Evolutionary conservation across 176 grass and related monocot species (phyloP).

Genomic region (Carex littledalei): DNA sequence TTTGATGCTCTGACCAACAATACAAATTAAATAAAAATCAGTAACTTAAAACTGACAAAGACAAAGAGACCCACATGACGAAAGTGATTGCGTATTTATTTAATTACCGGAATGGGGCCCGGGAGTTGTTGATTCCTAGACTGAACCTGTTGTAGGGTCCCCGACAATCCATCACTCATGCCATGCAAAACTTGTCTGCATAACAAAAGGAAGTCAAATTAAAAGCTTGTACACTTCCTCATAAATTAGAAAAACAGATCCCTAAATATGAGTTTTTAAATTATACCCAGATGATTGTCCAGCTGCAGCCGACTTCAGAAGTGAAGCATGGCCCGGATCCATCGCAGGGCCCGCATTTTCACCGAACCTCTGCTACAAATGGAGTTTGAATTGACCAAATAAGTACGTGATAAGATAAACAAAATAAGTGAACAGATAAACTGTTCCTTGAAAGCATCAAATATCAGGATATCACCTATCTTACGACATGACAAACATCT

Average conservation of each 20-base stretch:
- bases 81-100: neutral
- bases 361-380: slow-evolving; percentile 70
- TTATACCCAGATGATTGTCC: slow-evolving; percentile 88
- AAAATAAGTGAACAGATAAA: neutral
- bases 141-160: slow-evolving; percentile 79
- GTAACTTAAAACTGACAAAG: neutral
- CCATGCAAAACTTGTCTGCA: slow-evolving; percentile 91
- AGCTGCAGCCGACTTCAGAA: slow-evolving; percentile 81
- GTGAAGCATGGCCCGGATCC: slow-evolving; percentile 67
- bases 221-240: neutral
- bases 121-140: slow-evolving; percentile 78
- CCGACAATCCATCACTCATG: slow-evolving; percentile 66
- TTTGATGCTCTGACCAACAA: slow-evolving; percentile 68
- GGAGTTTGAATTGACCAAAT: slow-evolving; percentile 27
- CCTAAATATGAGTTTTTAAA: neutral
- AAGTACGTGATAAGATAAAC: neutral
- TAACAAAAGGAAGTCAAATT: neutral
- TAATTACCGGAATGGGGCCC: slow-evolving; percentile 62
- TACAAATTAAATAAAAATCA: slow-evolving; percentile 28
- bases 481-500: neutral
- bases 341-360: slow-evolving; percentile 77
- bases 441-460: neutral
- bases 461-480: neutral
- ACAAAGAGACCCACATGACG: slow-evolving; percentile 8
- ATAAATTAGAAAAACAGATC: neutral